A percentile compares a stretch with the other conserved stretches of the same genome.
Evolutionary conservation across 768 basidiomycete species (phyloP).

Genomic region (Agaricus subrufescens): DNA sequence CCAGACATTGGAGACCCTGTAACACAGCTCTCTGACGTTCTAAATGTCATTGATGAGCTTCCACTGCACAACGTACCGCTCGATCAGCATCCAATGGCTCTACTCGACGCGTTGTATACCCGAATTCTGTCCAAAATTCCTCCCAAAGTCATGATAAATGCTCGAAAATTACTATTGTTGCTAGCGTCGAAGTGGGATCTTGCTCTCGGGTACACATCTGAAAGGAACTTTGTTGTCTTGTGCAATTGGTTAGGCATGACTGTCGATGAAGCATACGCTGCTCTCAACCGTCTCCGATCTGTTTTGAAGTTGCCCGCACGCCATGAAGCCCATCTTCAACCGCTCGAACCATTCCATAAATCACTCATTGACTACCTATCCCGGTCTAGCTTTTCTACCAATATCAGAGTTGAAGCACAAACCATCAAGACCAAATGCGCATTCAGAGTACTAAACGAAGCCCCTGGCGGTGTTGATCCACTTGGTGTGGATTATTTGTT

Average conservation of each 20-base stretch:
- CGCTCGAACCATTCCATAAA: too few species aligned
- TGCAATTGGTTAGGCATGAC: not conserved
- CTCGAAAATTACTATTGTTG: not conserved
- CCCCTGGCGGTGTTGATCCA: too few species aligned
- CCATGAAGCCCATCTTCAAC: too few species aligned
- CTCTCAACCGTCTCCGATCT: too few species aligned
- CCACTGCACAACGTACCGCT: not conserved
- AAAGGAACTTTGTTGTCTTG: not conserved
- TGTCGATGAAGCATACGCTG: too few species aligned
- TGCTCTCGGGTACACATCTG: not conserved
- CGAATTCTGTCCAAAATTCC: not conserved
- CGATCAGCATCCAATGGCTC: not conserved
- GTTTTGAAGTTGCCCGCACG: too few species aligned
- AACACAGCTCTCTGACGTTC: not conserved
- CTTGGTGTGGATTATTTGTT: too few species aligned
- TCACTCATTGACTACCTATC: not conserved
- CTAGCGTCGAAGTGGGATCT: not conserved
- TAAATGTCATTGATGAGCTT: not conserved
- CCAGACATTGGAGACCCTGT: not conserved
- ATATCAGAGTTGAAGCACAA: not conserved
- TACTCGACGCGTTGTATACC: conserved; percentile 6
- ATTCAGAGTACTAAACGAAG: not conserved
- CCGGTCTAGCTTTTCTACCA: not conserved
- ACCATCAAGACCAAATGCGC: not conserved
- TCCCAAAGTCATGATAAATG: not conserved